These are phyloP conservation scores for Domatiomyces catenatus DNA, from an alignment of 2,329 filamentous ascomycete species.

Conservation along the genomic window DNA sequence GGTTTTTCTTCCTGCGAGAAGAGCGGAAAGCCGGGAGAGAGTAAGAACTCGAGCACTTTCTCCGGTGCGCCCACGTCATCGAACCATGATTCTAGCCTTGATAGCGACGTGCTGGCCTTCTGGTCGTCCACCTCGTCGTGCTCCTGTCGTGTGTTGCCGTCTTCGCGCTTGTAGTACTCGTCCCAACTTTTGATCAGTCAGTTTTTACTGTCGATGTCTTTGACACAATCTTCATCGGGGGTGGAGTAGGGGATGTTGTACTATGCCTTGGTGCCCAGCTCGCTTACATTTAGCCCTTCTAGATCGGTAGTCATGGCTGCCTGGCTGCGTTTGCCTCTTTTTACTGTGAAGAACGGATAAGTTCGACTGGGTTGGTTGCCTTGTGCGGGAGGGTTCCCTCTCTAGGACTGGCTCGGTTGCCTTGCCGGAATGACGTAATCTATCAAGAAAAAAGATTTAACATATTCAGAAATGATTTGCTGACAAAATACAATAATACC, in stretches of 20 bases:
- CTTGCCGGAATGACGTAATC: too few species aligned
- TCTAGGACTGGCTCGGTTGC: too few species aligned
- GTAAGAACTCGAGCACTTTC: slow-evolving; percentile 59
- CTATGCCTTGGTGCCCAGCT: slow-evolving; percentile 84
- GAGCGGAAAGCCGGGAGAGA: slow-evolving; percentile 32
- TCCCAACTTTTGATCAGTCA: slow-evolving; percentile 44
- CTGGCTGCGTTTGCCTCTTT: background rate
- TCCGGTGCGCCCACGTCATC: slow-evolving; percentile 77
- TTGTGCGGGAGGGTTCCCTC: too few species aligned
- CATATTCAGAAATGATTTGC: too few species aligned
- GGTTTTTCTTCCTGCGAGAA: slow-evolving; percentile 12
- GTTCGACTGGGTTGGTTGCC: too few species aligned
- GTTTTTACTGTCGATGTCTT: too few species aligned
- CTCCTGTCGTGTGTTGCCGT: slow-evolving; percentile 14
- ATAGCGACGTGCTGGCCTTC: slow-evolving; percentile 20
- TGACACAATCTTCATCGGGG: too few species aligned
- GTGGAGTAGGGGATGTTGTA: slow-evolving; percentile 29
- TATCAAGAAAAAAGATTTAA: too few species aligned
- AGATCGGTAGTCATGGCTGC: slow-evolving; percentile 25
- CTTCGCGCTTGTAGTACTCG: slow-evolving; percentile 30
- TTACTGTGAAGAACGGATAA: background rate
- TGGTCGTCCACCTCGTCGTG: slow-evolving; percentile 2
- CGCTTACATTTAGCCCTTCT: slow-evolving; percentile 57
- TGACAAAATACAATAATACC: too few species aligned
- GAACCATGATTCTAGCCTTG: slow-evolving; percentile 78